A percentile compares a stretch with the other conserved stretches of the same genome.
These are phyloP conservation scores for Fusarium buharicum DNA, from an alignment of 2,329 filamentous ascomycete genomes.

Conservation along the genomic window DNA sequence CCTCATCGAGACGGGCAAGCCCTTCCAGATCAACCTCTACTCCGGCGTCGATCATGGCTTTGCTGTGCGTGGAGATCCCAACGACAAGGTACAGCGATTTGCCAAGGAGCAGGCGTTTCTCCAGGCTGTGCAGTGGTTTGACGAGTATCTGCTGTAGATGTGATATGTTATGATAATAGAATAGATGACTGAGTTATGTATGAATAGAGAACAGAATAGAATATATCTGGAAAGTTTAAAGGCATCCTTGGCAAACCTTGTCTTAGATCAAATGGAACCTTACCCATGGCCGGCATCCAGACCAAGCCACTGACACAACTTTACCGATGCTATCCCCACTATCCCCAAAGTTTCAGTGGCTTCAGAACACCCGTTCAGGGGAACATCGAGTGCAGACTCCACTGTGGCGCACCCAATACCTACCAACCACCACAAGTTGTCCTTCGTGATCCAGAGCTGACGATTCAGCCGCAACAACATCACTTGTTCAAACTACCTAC, in stretches of 20 bases:
- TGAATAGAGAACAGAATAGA: neutral
- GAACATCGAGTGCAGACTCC: constrained; percentile 14
- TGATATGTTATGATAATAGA: neutral
- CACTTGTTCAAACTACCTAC: constrained; percentile 12
- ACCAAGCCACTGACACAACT: constrained; percentile 34
- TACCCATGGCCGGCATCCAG: constrained; percentile 13
- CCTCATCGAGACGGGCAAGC: constrained; percentile 60
- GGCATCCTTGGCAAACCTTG: neutral
- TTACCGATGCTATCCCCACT: constrained; percentile 13
- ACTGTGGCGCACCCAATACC: constrained; percentile 32
- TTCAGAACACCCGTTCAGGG: constrained; percentile 26
- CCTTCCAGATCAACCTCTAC: constrained; percentile 78
- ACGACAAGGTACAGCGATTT: constrained; percentile 65
- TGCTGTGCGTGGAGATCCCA: constrained; percentile 71
- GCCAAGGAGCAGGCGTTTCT: constrained; percentile 82
- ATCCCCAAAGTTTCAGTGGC: constrained; percentile 34
- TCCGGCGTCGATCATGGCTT: constrained; percentile 78
- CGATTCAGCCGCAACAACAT: constrained; percentile 2
- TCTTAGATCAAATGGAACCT: constrained; percentile 2
- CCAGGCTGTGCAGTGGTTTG: constrained; percentile 81
- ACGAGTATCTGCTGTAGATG: constrained; percentile 55
- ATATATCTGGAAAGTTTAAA: neutral
- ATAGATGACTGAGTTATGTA: constrained; percentile 3
- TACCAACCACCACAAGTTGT: constrained; percentile 15
- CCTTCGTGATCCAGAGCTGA: constrained; percentile 14